Percentiles rank a stretch among this genome's conserved stretches.
These are phyloP conservation scores for Rusavskia elegans DNA, from an alignment of 495 filamentous ascomycete genomes.

Conservation along the genomic window DNA sequence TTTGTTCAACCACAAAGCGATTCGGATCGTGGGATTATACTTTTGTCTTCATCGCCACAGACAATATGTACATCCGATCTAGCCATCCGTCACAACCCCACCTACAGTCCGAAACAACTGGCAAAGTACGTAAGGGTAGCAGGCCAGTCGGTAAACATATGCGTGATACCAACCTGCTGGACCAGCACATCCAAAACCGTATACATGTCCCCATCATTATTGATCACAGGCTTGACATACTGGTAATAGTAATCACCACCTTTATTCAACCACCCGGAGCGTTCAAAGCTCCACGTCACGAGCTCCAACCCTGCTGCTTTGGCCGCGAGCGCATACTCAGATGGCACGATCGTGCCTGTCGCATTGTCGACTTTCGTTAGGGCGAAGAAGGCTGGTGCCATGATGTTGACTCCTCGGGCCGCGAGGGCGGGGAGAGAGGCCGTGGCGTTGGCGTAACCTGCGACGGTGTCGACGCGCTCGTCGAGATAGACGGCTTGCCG, in stretches of 20 bases:
- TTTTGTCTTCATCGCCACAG: no score
- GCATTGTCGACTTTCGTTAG: constrained; percentile 14
- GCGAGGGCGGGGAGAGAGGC: constrained; percentile 17
- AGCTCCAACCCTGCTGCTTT: constrained; percentile 38
- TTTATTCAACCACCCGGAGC: constrained; percentile 35
- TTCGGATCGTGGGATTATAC: no score
- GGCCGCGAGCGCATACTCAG: constrained; percentile 19
- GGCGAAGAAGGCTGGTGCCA: constrained; percentile 17
- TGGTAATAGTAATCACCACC: constrained; percentile 39
- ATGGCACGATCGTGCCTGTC: constrained; percentile 21
- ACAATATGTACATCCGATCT: no score
- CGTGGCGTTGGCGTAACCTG: constrained; percentile 27
- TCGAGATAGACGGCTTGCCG: constrained; percentile 43
- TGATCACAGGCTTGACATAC: constrained; percentile 31
- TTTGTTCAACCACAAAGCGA: no score
- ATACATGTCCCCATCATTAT: constrained; percentile 42
- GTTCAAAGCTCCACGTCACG: constrained; percentile 46
- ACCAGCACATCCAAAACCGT: constrained; percentile 40
- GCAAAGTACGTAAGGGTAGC: constrained; percentile 47
- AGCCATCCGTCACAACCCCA: no score
- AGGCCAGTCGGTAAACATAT: constrained; percentile 46
- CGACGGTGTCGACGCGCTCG: constrained; percentile 31
- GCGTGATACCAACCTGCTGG: constrained; percentile 35
- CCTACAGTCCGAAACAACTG: constrained; percentile 34
- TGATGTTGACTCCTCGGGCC: constrained; percentile 16